Base-by-base conservation (phyloP, 106 monocot species). In the Acanthochlamys bracteata region DNA sequence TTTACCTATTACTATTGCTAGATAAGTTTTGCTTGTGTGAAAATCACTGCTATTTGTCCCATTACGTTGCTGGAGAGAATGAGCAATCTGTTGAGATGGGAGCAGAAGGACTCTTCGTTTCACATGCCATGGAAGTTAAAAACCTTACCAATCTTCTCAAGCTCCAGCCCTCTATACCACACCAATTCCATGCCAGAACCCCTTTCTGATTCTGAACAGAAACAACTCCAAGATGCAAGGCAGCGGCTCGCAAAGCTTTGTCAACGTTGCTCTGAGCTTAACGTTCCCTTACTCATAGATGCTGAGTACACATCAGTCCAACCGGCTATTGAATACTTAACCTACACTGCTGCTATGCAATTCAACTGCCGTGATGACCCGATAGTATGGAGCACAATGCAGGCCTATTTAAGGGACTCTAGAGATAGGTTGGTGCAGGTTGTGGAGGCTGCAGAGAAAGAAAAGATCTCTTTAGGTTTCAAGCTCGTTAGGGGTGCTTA, bases 291-390 rank as follows among this genome's bases (percentile, higher is more conserved):
- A 45, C 83, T 99, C 12, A 66, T 99, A 33, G 98, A 99, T 55
- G 98, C 92, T 3, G 92, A 99, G 79, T 99, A 99, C 85, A 71
- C 98, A 0, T 79, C 98, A 0, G 89, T 99, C 26, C 98, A 99
- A 46, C 98, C 98, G 0, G 88, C 92, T 21, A 92, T 99, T 47
- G 98, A 99, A 54, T 81, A 99, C 82, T 69, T 99, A 55, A 84
- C 81, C 0, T 99, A 74, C 45, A 53, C 74, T 0, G 98, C 79
- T 1, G 81, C 81, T 7, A 33, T 81, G 8, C 20, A 71, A 19
- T 99, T 83, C 73, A 92, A 99, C 49, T 10, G 17, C 64, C 3
- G 39, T 19, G 74, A 53, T 0, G 61, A 58, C 7, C 85, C 92
- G 20, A 24, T 92, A 22, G 92, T 99, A 17, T 89, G 77, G 51